A percentile compares a stretch with the other conserved stretches of the same genome.
Conservation (phyloP, 2,329 filamentous ascomycete genomes). For the Amauroascus verrucosus region DNA sequence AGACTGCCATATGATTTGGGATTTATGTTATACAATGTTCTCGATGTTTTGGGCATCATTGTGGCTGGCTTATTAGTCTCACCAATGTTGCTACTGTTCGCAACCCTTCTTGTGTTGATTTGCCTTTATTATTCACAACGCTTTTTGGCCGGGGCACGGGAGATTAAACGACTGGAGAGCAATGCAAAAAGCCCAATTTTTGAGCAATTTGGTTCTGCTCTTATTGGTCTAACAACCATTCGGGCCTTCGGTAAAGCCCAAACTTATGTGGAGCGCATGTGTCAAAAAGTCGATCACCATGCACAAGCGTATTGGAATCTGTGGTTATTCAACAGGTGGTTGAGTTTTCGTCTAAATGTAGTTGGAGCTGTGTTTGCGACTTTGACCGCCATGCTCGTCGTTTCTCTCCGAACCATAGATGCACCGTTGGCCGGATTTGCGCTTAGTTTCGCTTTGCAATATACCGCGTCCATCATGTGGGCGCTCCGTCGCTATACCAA, state of each 20-base stretch:
- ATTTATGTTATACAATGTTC: conserved; percentile 49
- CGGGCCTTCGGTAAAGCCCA: conserved; percentile 61
- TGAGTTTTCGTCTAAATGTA: conserved; percentile 60
- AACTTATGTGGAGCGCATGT: conserved; percentile 60
- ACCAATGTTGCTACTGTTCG: conserved; percentile 53
- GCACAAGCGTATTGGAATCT: conserved; percentile 55
- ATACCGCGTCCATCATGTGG: conserved; percentile 55
- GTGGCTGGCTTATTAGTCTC: conserved; percentile 59
- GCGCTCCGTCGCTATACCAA: conserved; percentile 58
- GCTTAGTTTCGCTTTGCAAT: conserved; percentile 61
- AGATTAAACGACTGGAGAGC: conserved; percentile 67
- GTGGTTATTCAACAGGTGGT: conserved; percentile 67
- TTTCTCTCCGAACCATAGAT: conserved; percentile 52
- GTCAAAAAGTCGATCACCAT: conserved; percentile 57
- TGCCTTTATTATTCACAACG: conserved; percentile 49
- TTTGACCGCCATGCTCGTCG: conserved; percentile 54
- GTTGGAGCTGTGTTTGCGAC: conserved; percentile 60
- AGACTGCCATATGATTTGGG: conserved; percentile 54
- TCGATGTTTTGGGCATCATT: conserved; percentile 56
- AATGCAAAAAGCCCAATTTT: conserved; percentile 69
- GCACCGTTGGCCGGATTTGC: conserved; percentile 66
- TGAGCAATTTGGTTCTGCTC: conserved; percentile 64
- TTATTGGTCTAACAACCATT: conserved; percentile 64
- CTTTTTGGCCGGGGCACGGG: conserved; percentile 62
- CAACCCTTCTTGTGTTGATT: conserved; percentile 47